Percentiles rank a stretch among this genome's conserved stretches.
Evolutionary conservation across 495 filamentous ascomycete species (phyloP).

Genomic region (Pyrenula aspistea): DNA sequence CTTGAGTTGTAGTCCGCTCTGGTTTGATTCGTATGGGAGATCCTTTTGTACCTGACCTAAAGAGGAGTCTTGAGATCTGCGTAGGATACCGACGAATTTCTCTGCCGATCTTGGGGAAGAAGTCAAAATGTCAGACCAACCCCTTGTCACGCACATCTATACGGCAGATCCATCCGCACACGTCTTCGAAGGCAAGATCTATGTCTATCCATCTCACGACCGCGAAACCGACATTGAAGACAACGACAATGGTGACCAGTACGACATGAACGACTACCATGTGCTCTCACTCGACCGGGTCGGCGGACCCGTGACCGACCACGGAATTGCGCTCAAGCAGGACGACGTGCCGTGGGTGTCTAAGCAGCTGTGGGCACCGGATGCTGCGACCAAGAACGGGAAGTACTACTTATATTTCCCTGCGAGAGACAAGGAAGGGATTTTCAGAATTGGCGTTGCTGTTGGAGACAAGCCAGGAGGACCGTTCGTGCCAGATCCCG

Average conservation of each 20-base stretch:
- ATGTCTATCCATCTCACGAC: slow-evolving; percentile 39
- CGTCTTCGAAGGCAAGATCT: slow-evolving; percentile 34
- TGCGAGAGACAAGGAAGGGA: slow-evolving; percentile 30
- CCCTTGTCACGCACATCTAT: slow-evolving; percentile 54
- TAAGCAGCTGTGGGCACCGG: slow-evolving; percentile 36
- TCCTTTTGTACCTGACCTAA: neutral
- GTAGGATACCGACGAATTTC: too few relatives aligned
- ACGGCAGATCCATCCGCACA: slow-evolving; percentile 44
- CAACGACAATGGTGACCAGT: slow-evolving; percentile 75
- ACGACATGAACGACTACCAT: slow-evolving; percentile 55
- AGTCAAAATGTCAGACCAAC: slow-evolving; percentile 27
- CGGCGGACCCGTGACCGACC: slow-evolving; percentile 27
- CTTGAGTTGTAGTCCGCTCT: neutral
- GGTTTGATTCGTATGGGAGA: neutral
- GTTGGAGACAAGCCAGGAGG: slow-evolving; percentile 29
- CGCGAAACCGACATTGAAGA: slow-evolving; percentile 33
- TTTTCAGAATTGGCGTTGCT: slow-evolving; percentile 51
- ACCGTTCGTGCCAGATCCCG: slow-evolving; percentile 28
- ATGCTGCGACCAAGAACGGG: slow-evolving; percentile 29
- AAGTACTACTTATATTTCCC: slow-evolving; percentile 40
- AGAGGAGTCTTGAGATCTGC: too few relatives aligned
- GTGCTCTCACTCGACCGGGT: slow-evolving; percentile 33
- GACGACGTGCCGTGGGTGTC: slow-evolving; percentile 32
- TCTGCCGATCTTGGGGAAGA: too few relatives aligned
- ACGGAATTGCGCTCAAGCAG: slow-evolving; percentile 25